Evolutionary conservation across 768 basidiomycete species (phyloP), one percentile per base, ranked within the genome.

Genomic region (Boletus bicolor): DNA sequence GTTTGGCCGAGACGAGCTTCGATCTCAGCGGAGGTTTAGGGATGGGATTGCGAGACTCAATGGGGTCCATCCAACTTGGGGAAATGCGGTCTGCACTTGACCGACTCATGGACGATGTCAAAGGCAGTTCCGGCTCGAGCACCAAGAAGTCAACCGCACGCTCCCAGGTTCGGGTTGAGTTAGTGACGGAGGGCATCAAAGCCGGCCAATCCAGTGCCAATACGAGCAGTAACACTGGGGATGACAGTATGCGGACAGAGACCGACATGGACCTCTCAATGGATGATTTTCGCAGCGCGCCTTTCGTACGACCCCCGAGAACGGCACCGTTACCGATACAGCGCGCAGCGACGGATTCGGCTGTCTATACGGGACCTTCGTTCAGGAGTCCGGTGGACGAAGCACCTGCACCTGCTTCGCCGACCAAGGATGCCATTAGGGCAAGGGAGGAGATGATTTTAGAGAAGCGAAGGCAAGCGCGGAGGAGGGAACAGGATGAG

Each of bases 71-170:
- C 28, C 79, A 83, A 60, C 82, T 85, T 28, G 79, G 82, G 58
- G 87, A 87, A 45, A 87, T 87, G 81, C 82, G 82, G 56, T 86
- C 84, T 57, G 87, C 87, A 7, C 75, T 89, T 32, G 87, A 89
- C 64, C 74, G 85, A 43, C 74, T 89, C 32, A 86, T 89, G 82
- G 84, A 87, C 58, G 83, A 87, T 53, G 85, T 87, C 19, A 68
- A 71, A 54, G 70, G 64, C 8, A 70, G 59, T 28, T 42, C 64
- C 5, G 55, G 58, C 21, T 17, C 69, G 21, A 63, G 56, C 70
- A 72, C 58, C 64, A 65, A 59, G 59, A 51, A 55, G 36, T 35
- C 53, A 24, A 58, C 53, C 7, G 35, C 38, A 32, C 55, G 15
- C 34, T 26, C 62, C 21, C 67, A 62, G 14, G 56, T 67, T 52